Conservation (phyloP, 208 protist species). For the Leishmania tarentolae region DNA sequence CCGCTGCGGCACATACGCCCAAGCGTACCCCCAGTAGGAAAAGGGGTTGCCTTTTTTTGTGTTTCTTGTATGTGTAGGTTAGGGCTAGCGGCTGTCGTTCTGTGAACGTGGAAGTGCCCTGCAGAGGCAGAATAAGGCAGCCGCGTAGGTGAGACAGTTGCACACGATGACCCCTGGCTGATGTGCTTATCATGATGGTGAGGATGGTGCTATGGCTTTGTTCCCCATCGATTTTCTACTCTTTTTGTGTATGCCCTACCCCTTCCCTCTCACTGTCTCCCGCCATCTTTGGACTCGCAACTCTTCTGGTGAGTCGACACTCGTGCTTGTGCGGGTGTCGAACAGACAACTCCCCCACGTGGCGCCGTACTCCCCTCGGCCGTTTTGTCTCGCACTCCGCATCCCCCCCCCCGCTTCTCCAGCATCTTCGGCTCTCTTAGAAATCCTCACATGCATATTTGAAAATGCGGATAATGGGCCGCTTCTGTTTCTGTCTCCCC, state of each 20-base stretch:
- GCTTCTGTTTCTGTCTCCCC: background rate
- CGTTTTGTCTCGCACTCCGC: background rate
- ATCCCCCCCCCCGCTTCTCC: background rate
- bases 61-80: background rate
- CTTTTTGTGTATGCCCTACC: background rate
- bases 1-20: background rate
- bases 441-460: background rate
- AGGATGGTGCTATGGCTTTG: background rate
- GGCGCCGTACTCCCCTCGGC: no score
- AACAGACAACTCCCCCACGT: background rate
- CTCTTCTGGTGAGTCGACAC: background rate
- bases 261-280: no score
- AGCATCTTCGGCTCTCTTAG: background rate
- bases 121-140: background rate
- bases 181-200: background rate
- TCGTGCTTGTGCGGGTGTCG: background rate
- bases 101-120: background rate
- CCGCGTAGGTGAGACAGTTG: background rate
- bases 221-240: background rate
- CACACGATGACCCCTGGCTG: background rate
- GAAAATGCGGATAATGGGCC: background rate
- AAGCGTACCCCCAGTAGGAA: background rate
- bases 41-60: background rate
- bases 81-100: background rate
- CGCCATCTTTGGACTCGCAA: background rate